Conservation (phyloP, 495 filamentous ascomycete genomes). For the Massariosphaeria phaeospora region DNA sequence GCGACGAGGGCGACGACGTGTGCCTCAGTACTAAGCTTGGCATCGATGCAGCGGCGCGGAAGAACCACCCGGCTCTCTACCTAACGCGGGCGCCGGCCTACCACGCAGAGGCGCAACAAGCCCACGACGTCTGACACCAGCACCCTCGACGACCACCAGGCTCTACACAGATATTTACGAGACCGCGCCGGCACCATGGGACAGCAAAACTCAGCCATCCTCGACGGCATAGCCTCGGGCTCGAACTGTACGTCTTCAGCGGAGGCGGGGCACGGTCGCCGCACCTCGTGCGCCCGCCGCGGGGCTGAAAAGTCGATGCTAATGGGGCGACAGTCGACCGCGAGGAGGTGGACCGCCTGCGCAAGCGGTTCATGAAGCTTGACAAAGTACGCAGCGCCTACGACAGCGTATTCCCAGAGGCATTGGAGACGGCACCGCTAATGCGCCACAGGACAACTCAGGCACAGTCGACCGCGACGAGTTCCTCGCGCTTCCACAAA, state of each 20-base stretch:
- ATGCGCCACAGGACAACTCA: slow-evolving; percentile 71
- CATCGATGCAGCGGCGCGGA: not conserved
- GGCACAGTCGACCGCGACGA: slow-evolving; percentile 98
- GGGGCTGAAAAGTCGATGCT: slow-evolving; percentile 21
- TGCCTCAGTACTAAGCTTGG: no score
- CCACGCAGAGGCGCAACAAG: not conserved
- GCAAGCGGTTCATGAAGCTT: slow-evolving; percentile 98
- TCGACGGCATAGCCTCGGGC: slow-evolving; percentile 92
- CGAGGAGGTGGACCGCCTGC: slow-evolving; percentile 90
- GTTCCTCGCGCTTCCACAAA: slow-evolving; percentile 93
- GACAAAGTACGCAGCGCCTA: slow-evolving; percentile 67
- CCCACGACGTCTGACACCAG: slow-evolving; percentile 15
- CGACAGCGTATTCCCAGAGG: not conserved
- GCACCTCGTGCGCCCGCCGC: slow-evolving; percentile 22
- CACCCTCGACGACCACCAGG: slow-evolving; percentile 20
- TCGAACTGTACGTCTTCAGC: slow-evolving; percentile 73
- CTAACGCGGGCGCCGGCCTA: no score
- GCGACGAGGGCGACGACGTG: no score
- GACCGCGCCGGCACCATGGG: slow-evolving; percentile 53
- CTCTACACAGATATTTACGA: slow-evolving; percentile 10
- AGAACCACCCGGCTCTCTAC: not conserved
- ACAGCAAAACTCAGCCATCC: slow-evolving; percentile 73
- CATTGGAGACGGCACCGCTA: not conserved
- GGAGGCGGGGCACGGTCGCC: not conserved
- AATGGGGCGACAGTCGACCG: slow-evolving; percentile 67